phyloP scores from a whole-genome alignment of 2,329 filamentous ascomycete species.

The Diatrype stigma region DNA sequence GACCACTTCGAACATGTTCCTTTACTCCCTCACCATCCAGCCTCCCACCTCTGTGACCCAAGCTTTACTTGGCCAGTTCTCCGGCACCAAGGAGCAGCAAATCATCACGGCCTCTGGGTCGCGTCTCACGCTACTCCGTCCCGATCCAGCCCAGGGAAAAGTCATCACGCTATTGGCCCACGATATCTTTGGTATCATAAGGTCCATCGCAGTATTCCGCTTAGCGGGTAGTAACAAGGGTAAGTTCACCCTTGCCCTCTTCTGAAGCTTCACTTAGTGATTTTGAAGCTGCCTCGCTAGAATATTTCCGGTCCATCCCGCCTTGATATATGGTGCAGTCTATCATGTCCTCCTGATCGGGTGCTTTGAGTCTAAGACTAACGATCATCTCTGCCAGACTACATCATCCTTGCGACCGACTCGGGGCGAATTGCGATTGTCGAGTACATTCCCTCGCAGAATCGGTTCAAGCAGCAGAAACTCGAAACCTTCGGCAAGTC shows the following conservation, averaged over 20 bases:
- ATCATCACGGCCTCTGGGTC: constrained; percentile 93
- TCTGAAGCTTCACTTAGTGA: constrained; percentile 66
- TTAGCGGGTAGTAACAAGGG: constrained; percentile 94
- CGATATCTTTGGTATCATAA: constrained; percentile 93
- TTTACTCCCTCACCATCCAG: constrained; percentile 81
- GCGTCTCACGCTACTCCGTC: constrained; percentile 79
- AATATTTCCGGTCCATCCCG: constrained; percentile 18
- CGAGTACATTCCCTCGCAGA: constrained; percentile 83
- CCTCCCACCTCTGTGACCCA: constrained; percentile 60
- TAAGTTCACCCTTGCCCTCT: constrained; percentile 53
- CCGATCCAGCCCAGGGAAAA: constrained; percentile 80
- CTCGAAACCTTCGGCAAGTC: constrained; percentile 98
- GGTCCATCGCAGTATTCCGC: constrained; percentile 81
- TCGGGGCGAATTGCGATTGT: constrained; percentile 92
- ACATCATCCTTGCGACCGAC: constrained; percentile 91
- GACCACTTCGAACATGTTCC: constrained; percentile 96
- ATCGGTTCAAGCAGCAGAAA: constrained; percentile 83
- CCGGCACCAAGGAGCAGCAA: constrained; percentile 94
- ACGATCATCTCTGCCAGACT: constrained; percentile 58
- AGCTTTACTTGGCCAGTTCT: constrained; percentile 91
- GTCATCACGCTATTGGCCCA: constrained; percentile 83
- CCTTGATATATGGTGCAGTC: constrained; percentile 22
- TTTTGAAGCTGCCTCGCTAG: constrained; percentile 58
- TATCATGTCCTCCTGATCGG: constrained; percentile 9
- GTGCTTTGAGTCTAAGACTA: constrained; percentile 12